Percentiles rank a stretch among this genome's conserved stretches.
phyloP scores from a whole-genome alignment of 2,329 filamentous ascomycete species.

The Diaporthe sp. region DNA sequence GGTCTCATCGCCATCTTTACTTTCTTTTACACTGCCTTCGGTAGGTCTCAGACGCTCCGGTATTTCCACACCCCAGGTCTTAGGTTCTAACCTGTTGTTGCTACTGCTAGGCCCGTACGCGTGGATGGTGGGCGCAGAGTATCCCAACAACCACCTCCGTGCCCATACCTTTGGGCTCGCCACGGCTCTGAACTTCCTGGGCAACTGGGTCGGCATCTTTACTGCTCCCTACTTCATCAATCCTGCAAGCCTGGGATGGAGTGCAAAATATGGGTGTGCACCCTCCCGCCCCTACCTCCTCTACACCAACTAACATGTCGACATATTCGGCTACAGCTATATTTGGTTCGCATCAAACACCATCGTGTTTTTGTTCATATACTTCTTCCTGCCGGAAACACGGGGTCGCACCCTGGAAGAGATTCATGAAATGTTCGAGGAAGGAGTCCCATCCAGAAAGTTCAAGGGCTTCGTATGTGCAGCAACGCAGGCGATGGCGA shows the following conservation, averaged over 20 bases:
- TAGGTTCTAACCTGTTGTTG: background rate
- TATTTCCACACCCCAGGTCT: background rate
- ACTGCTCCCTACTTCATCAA: conserved; percentile 60
- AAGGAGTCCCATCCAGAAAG: conserved; percentile 40
- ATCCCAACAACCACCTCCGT: conserved; percentile 55
- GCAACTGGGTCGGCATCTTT: conserved; percentile 56
- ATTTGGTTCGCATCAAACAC: conserved; percentile 57
- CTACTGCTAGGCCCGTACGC: conserved; percentile 50
- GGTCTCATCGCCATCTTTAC: conserved; percentile 12
- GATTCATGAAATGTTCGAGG: conserved; percentile 58
- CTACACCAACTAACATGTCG: background rate
- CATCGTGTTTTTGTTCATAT: conserved; percentile 55
- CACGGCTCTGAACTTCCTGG: conserved; percentile 55
- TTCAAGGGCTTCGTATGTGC: conserved; percentile 36
- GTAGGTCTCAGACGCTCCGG: conserved; percentile 38
- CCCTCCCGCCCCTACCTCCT: background rate
- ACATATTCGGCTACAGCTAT: conserved; percentile 45
- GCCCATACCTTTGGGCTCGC: conserved; percentile 55
- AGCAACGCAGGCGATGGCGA: conserved; percentile 13
- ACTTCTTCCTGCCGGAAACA: conserved; percentile 61
- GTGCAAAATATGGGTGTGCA: conserved; percentile 49
- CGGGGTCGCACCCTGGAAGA: conserved; percentile 62
- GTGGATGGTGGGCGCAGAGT: conserved; percentile 56
- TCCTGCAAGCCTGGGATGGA: conserved; percentile 54
- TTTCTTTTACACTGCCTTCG: conserved; percentile 47